Evolutionary conservation across 495 filamentous ascomycete genomes (phyloP), one percentile per base, ranked within the genome.

Genomic region (Friedmanniomyces endolithicus): DNA sequence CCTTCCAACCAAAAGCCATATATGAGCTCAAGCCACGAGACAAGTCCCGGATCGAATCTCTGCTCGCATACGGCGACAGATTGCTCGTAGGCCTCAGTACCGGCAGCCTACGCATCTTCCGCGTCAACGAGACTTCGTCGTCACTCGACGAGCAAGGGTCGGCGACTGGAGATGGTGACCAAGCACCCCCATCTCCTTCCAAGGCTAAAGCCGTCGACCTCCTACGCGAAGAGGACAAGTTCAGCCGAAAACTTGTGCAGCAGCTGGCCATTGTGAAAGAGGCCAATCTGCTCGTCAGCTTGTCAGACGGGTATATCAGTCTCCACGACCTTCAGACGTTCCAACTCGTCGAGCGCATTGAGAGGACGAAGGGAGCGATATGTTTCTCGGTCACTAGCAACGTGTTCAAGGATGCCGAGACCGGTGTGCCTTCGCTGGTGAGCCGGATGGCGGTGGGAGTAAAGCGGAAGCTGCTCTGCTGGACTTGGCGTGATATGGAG

Each of bases 401-500:
- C 70, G 87, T 96, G 29, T 84, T 92, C 52, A 87, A 89, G 70
- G 92, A 99, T 70, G 71, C 81, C 7, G 78, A 78, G 24, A 95
- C 88, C 0, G 85, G 85, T 20, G 87, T 97, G 39, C 87, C 86
- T 0, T 84, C 87, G 53, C 94, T 97, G 50, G 86, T 96, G 48
- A 94, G 87, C 9, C 74, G 89, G 33, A 71, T 99, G 31, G 90
- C 88, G 11, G 90, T 97, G 0, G 88, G 87, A 0, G 85, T 95
- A 11, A 97, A 96, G 75, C 75, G 92, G 65, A 87, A 85, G 61
- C 75, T 97, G 50, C 59, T 97, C 55, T 69, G 95, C 56, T 97
- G 94, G 87, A 82, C 85, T 45, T 99, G 92, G 92, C 82, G 90
- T 58, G 92, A 95, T 65, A 90, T 87, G 73, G 94, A 96, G 70